Conservation (phyloP, 768 basidiomycete species). For the Boletus sensibilis region DNA sequence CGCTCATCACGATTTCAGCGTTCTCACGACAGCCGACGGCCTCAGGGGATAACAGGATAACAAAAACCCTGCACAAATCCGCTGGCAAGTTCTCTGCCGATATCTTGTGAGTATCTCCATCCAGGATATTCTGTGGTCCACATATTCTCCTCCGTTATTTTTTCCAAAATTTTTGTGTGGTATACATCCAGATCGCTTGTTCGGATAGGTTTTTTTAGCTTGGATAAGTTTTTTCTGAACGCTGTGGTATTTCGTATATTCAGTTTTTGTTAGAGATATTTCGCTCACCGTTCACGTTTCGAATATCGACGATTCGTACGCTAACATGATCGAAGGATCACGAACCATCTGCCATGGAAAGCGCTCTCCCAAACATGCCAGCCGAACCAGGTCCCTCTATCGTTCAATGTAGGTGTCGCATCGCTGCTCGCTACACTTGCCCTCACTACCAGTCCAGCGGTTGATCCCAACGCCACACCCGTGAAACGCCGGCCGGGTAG, state of each 20-base stretch:
- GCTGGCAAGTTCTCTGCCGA: conserved; percentile 11
- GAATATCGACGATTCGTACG: conserved; percentile 16
- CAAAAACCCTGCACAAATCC: conserved; percentile 30
- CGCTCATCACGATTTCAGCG: conserved; percentile 29
- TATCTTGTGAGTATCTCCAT: conserved; percentile 27
- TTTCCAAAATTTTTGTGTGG: conserved; percentile 6
- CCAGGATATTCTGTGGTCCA: conserved; percentile 9
- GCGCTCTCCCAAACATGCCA: conserved; percentile 25
- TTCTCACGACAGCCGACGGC: conserved; percentile 40
- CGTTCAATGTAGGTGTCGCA: conserved; percentile 21
- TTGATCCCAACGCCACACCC: conserved; percentile 34
- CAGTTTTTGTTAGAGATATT: conserved; percentile 33
- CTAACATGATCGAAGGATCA: conserved; percentile 30
- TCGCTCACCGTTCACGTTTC: conserved; percentile 17
- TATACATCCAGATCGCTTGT: conserved; percentile 21
- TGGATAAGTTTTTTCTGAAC: conserved; percentile 34
- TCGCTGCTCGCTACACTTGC: neutral
- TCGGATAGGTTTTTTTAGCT: conserved; percentile 30
- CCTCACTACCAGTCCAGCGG: conserved; percentile 17
- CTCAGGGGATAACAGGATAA: conserved; percentile 36
- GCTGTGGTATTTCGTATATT: conserved; percentile 35
- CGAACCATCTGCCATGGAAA: conserved; percentile 23
- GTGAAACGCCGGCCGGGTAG: conserved; percentile 71
- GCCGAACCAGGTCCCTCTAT: conserved; percentile 29
- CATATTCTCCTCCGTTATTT: conserved; percentile 10